phyloP scores from a whole-genome alignment of 257 asterid species.

The Sherardia arvensis region DNA sequence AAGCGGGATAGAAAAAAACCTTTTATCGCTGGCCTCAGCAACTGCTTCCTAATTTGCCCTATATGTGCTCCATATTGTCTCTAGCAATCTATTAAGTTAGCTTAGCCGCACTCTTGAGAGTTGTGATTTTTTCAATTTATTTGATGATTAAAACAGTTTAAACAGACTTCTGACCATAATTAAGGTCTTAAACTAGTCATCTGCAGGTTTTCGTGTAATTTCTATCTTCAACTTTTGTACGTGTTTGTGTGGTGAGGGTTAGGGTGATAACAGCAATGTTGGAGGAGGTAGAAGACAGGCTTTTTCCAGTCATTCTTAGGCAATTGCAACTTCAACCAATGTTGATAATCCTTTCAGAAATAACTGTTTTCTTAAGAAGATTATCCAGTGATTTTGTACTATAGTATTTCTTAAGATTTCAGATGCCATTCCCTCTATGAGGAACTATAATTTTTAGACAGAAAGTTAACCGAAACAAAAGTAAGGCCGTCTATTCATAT shows the following conservation, averaged over 20 bases:
- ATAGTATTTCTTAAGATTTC: not conserved
- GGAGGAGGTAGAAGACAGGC: not conserved
- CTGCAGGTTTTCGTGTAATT: too few relatives aligned
- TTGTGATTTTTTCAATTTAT: not conserved
- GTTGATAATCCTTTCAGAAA: not conserved
- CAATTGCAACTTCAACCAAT: not conserved
- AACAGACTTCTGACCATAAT: not conserved
- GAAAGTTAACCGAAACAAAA: not conserved
- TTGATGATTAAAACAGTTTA: too few relatives aligned
- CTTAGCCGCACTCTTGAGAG: not conserved
- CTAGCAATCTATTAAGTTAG: not conserved
- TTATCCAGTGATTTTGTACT: not conserved
- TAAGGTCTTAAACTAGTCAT: not conserved
- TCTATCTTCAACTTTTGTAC: too few relatives aligned
- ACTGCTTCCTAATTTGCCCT: too few relatives aligned
- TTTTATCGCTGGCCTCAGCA: conserved; percentile 55
- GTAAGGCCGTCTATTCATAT: not conserved
- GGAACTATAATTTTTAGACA: not conserved
- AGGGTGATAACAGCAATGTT: not conserved
- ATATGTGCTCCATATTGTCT: too few relatives aligned
- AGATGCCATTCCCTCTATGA: not conserved
- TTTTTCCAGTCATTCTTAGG: not conserved
- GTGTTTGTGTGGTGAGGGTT: not conserved
- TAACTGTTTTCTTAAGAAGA: not conserved
- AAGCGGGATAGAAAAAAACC: conserved; percentile 28